Evolutionary conservation across 331 rosid genomes (phyloP), one percentile per base, ranked within the genome.

Genomic region (Quercus tomentella): DNA sequence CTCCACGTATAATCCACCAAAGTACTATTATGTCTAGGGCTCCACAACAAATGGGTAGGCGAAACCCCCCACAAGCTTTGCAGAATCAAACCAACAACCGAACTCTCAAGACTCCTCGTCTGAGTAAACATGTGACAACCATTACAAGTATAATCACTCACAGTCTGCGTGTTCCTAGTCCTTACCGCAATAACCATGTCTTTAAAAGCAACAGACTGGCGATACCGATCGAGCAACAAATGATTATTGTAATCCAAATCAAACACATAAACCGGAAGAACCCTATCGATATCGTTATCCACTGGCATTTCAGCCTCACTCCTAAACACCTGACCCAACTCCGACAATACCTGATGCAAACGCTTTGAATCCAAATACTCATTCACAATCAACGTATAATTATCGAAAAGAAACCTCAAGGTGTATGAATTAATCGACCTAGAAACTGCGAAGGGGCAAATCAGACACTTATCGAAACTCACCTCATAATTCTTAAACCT

Each of bases 51-150:
- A 82, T 96, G 98, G 0, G 98, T 96, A 0, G 99, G 99, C 3
- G 97, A 89, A 68, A 96, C 97, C 18, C 99, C 99, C 99, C 99
- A 96, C 99, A 96, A 90, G 23, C 94, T 93, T 89, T 96, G 99
- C 52, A 96, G 79, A 82, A 96, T 92, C 0, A 98, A 96, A 43
- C 98, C 99, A 78, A 96, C 91, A 74, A 96, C 85, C 0, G 98
- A 98, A 37, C 99, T 61, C 85, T 89, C 98, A 68, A 96, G 98
- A 54, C 91, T 88, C 83, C 97, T 88, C 0, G 93, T 86, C 60
- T 88, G 91, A 4, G 82, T 86, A 80, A 96, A 93, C 79, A 96
- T 94, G 74, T 88, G 92, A 5, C 94, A 90, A 3, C 93, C 97
- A 72, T 93, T 96, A 58, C 98, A 96, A 79, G 89, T 93, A 85